phyloP scores from a whole-genome alignment of 1,139 yeast species.

The Kodamaea anthophila region DNA sequence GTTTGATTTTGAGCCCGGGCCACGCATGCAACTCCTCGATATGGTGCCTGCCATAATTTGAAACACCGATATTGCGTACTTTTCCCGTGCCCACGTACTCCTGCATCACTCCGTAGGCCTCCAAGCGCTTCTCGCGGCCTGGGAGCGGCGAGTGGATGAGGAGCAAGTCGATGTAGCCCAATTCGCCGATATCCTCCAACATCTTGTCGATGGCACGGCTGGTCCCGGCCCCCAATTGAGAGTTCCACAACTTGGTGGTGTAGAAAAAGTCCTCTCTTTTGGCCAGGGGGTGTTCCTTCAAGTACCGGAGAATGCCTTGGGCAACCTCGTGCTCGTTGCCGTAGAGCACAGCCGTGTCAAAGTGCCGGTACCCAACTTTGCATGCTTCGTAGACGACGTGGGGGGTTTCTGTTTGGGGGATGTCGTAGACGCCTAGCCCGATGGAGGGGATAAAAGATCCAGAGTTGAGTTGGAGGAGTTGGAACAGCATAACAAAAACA shows the following conservation, averaged over 20 bases:
- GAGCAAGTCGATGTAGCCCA: slow-evolving; percentile 41
- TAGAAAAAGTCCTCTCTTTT: slow-evolving; percentile 59
- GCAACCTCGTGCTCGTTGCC: slow-evolving; percentile 55
- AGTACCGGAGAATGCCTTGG: slow-evolving; percentile 45
- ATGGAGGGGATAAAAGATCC: slow-evolving; percentile 30
- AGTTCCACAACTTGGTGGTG: slow-evolving; percentile 43
- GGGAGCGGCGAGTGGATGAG: slow-evolving; percentile 58
- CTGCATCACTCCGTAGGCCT: slow-evolving; percentile 58
- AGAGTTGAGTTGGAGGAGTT: slow-evolving; percentile 14
- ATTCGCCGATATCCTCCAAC: slow-evolving; percentile 19
- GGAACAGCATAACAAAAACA: slow-evolving; percentile 5
- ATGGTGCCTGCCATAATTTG: slow-evolving; percentile 62
- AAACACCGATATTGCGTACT: slow-evolving; percentile 60
- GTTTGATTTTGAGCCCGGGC: slow-evolving; percentile 46
- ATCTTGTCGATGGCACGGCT: slow-evolving; percentile 23
- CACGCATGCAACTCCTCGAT: slow-evolving; percentile 51
- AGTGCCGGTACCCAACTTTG: slow-evolving; percentile 46
- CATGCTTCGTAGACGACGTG: slow-evolving; percentile 43
- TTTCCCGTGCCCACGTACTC: slow-evolving; percentile 54
- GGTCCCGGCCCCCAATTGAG: slow-evolving; percentile 26
- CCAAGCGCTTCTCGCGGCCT: slow-evolving; percentile 45
- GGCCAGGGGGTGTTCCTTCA: slow-evolving; percentile 41
- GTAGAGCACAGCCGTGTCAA: slow-evolving; percentile 57
- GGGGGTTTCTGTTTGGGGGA: slow-evolving; percentile 20
- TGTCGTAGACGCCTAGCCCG: slow-evolving; percentile 33